Base-by-base conservation (phyloP, 768 basidiomycete genomes). In the Hirschioporus abietinus region DNA sequence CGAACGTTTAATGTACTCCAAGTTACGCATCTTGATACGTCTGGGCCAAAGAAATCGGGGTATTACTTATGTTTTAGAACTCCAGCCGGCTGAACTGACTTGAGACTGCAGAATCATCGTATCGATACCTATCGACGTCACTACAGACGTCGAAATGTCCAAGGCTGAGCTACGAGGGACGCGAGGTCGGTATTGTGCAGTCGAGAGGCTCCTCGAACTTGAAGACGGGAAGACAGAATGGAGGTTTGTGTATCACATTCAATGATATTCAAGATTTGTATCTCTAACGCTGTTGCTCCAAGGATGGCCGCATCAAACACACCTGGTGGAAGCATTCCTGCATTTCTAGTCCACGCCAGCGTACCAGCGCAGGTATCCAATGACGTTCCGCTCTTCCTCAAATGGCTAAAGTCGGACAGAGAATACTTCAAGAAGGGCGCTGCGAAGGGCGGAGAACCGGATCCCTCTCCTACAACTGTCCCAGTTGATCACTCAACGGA, bases 1-100 rank as follows among this genome's bases (percentile, higher is more conserved):
- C 86, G 91, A 17, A 83, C 90, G 24, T 93, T 92, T 75, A 92
- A 90, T 1, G 88, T 88, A 36, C 75, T 92, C 52, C 90, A 91
- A 72, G 82, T 88, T n/a, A 78, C 79, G 10, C 81, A 86, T 67
- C 76, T 88, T 26, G 76, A 79, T 26, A 81, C 84, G 58, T 73
- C 78, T 3, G 76, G 81, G 35, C 85, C 86, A 7, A 68, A 61
- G 35, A 83, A 82, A 67, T 82, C 80, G 60, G 90, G 88, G 89
- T 91, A 70, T n/a, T 85, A 74, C 59, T 26, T 34, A 62, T 63
- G 42, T 20, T 18, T 23, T 18, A 26, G 24, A 58, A 26, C 42
- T 30, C 30, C 8, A 30, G 30, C 30, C 2, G 30, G 8, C 30
- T 30, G 8, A 30, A 30, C 8, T 30, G 30, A 52, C 23, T 52